phyloP scores from a whole-genome alignment of 2,329 filamentous ascomycete genomes.

The Microcera coccophila region DNA sequence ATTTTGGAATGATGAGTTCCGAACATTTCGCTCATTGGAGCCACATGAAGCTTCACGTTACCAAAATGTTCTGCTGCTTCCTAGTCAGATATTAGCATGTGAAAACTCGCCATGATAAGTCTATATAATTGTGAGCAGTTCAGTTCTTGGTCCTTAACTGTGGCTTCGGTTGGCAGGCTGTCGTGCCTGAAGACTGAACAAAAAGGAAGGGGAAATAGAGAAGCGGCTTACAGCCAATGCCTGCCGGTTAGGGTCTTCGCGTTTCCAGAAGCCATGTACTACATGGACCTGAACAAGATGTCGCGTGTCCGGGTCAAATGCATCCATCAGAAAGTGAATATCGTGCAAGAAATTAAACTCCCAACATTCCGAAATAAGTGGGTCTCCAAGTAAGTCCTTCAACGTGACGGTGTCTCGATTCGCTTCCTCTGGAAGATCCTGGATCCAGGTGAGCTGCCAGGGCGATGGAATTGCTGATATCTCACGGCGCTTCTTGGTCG shows the following conservation, averaged over 20 bases:
- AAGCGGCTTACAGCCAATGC: conserved; percentile 48
- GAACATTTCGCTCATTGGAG: conserved; percentile 78
- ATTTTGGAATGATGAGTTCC: conserved; percentile 87
- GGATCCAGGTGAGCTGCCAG: conserved; percentile 66
- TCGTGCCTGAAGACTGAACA: too few relatives aligned
- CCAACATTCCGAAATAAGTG: conserved; percentile 68
- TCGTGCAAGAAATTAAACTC: conserved; percentile 67
- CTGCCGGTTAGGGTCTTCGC: conserved; percentile 57
- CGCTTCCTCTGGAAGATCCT: conserved; percentile 52
- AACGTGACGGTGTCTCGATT: conserved; percentile 67
- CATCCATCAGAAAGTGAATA: conserved; percentile 51
- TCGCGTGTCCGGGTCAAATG: conserved; percentile 51
- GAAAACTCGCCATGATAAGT: too few relatives aligned
- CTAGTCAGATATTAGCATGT: conserved; percentile 37
- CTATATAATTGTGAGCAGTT: too few relatives aligned
- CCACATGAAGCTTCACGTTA: conserved; percentile 68
- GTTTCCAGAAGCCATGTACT: conserved; percentile 63
- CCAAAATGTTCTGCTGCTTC: conserved; percentile 56
- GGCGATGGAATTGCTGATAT: conserved; percentile 52
- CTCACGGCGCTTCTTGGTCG: conserved; percentile 31
- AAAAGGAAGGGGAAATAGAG: neutral
- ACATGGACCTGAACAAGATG: conserved; percentile 50
- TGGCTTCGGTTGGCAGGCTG: too few relatives aligned
- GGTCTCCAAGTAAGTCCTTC: conserved; percentile 66
- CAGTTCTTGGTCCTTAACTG: too few relatives aligned